These are phyloP conservation scores for Goniomonas avonlea DNA, from an alignment of 78 protist genomes.

Conservation along the genomic window DNA sequence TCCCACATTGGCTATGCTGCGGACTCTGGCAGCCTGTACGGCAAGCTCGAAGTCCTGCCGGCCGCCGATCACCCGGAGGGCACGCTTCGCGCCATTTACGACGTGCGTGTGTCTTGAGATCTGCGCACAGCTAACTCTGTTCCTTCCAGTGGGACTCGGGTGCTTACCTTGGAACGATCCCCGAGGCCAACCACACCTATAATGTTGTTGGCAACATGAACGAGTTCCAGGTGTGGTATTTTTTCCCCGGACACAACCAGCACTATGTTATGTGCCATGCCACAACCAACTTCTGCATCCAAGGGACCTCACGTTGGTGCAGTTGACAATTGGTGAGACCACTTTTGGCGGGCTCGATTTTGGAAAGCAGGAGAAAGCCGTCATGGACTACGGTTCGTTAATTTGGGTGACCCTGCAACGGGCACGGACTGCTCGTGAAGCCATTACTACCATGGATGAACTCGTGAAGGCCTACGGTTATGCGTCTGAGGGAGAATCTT, in stretches of 20 bases:
- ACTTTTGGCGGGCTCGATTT: constrained; percentile 31
- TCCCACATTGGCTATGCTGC: constrained; percentile 6
- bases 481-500: constrained; percentile 39
- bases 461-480: constrained; percentile 28
- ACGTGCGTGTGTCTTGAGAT: too few species aligned
- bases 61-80: neutral
- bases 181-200: neutral
- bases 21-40: constrained; percentile 14
- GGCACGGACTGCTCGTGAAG: constrained; percentile 25
- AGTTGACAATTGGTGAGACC: constrained; percentile 30
- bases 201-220: constrained; percentile 40
- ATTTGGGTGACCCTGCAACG: constrained; percentile 31
- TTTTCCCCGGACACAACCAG: too few species aligned
- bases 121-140: neutral
- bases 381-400: constrained; percentile 36
- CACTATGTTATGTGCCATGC: too few species aligned
- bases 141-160: constrained; percentile 37
- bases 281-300: too few species aligned
- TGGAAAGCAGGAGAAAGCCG: neutral
- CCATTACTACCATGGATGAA: constrained; percentile 24
- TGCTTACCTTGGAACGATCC: constrained; percentile 34
- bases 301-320: too few species aligned
- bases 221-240: too few species aligned
- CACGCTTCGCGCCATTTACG: neutral
- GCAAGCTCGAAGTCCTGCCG: constrained; percentile 8